Evolutionary conservation across 2,329 filamentous ascomycete genomes (phyloP).

Genomic region (Didymella glomerata): DNA sequence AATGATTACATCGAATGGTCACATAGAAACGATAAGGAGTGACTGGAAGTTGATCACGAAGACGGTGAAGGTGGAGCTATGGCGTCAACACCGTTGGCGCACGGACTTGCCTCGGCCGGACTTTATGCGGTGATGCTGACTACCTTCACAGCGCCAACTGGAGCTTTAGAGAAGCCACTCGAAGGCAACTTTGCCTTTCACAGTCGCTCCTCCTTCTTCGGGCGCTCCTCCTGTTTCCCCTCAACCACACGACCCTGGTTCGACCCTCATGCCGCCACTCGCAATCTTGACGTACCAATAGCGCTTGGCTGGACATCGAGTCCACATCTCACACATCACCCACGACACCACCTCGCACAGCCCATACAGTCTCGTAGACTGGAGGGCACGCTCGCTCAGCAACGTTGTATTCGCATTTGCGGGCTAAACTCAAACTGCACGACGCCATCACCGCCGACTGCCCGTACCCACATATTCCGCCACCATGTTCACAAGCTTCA

Average conservation of each 20-base stretch:
- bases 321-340: conserved; percentile 9
- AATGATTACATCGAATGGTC: not conserved
- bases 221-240: not conserved
- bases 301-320: conserved; percentile 11
- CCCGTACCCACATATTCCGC: conserved; percentile 16
- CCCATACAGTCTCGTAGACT: conserved; percentile 21
- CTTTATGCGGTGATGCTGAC: conserved; percentile 21
- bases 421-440: no score
- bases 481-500: conserved; percentile 90
- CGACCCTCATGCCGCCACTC: conserved; percentile 8
- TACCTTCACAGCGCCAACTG: conserved; percentile 14
- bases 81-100: conserved; percentile 17
- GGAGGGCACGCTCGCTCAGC: conserved; percentile 7
- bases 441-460: not conserved
- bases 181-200: conserved; percentile 19
- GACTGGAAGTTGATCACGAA: not conserved
- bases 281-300: conserved; percentile 16
- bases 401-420: not conserved
- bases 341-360: not conserved
- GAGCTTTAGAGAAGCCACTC: conserved; percentile 31
- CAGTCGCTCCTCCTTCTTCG: conserved; percentile 3
- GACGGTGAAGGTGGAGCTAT: conserved; percentile 11
- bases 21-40: not conserved
- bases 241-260: not conserved
- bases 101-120: conserved; percentile 19